phyloP scores from a whole-genome alignment of 2,329 filamentous ascomycete genomes.

The Botrytis aclada region DNA sequence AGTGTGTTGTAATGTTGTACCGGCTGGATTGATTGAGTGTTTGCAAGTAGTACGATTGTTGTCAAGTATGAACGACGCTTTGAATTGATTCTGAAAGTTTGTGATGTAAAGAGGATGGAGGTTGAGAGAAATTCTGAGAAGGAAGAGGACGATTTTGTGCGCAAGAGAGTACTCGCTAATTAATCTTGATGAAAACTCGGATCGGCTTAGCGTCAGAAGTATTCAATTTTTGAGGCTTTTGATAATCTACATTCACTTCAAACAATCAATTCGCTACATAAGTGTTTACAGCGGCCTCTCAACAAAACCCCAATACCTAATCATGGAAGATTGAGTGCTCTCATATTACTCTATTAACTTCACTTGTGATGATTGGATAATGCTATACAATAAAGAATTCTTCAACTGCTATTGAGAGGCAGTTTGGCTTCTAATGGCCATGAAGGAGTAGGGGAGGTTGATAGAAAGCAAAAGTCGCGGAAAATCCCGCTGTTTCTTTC shows the following conservation, averaged over 20 bases:
- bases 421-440: background rate
- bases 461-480: background rate
- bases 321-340: background rate
- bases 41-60: background rate
- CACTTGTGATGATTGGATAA: background rate
- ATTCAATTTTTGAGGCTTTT: constrained; percentile 12
- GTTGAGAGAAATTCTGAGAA: background rate
- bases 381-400: too few species aligned
- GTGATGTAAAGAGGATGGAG: background rate
- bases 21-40: background rate
- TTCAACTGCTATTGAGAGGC: background rate
- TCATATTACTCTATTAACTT: background rate
- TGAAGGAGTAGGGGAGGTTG: background rate
- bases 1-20: background rate
- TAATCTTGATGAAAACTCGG: background rate
- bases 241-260: background rate
- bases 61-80: background rate
- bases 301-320: background rate
- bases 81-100: background rate
- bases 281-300: background rate
- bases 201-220: background rate
- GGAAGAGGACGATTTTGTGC: background rate
- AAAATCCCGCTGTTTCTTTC: background rate
- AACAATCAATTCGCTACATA: background rate
- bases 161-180: background rate